Conservation (phyloP, 768 basidiomycete species). For the Suillus hirtellus region DNA sequence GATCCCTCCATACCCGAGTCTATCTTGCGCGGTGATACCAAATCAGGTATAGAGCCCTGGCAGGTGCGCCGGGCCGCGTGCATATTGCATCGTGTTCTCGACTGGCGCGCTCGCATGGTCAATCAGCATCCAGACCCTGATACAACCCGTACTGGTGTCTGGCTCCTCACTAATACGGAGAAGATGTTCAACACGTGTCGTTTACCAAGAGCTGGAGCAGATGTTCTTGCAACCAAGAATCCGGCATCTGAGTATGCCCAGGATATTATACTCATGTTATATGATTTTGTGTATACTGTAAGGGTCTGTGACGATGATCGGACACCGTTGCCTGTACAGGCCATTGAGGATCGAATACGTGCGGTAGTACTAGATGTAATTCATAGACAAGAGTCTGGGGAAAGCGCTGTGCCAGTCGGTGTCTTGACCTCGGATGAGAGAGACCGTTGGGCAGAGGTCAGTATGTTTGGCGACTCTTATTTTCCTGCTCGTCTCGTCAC, state of each 20-base stretch:
- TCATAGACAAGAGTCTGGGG: slow-evolving; percentile 48
- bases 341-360: slow-evolving; percentile 48
- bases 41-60: slow-evolving; percentile 65
- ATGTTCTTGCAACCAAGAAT: slow-evolving; percentile 56
- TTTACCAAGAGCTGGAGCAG: slow-evolving; percentile 67
- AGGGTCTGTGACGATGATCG: slow-evolving; percentile 54
- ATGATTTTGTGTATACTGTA: slow-evolving; percentile 80
- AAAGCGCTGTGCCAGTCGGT: slow-evolving; percentile 62
- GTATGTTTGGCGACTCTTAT: slow-evolving; percentile 18
- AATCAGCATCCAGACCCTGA: slow-evolving; percentile 74
- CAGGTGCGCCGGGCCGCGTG: slow-evolving; percentile 86
- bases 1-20: slow-evolving; percentile 60
- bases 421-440: slow-evolving; percentile 78
- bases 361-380: slow-evolving; percentile 59
- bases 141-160: slow-evolving; percentile 73
- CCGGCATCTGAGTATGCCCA: slow-evolving; percentile 37
- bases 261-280: slow-evolving; percentile 61
- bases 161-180: slow-evolving; percentile 58
- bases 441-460: slow-evolving; percentile 78
- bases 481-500: background rate
- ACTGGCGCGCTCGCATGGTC: slow-evolving; percentile 64
- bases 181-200: slow-evolving; percentile 79
- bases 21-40: slow-evolving; percentile 25
- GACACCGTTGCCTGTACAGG: slow-evolving; percentile 34
- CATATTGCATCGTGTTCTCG: slow-evolving; percentile 68